Evolutionary conservation across 805 yeast species (phyloP).

Genomic region (Candida vartiovaarae): DNA sequence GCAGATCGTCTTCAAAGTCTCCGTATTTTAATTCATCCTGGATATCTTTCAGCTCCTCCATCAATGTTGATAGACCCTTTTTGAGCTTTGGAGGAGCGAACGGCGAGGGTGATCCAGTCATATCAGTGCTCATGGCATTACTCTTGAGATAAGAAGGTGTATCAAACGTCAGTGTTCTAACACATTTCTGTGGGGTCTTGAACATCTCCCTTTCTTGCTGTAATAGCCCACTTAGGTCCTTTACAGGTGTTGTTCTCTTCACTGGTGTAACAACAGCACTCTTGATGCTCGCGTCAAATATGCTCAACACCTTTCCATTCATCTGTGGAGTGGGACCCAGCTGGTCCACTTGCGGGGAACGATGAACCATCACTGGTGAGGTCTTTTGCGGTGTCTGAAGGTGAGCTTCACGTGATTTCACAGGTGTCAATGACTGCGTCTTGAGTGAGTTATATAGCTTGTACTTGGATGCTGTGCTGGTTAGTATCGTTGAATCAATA

Average conservation of each 20-base stretch:
- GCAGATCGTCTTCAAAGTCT: conserved; percentile 15
- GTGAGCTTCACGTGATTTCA: conserved; percentile 4
- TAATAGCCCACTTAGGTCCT: background rate
- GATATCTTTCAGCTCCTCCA: conserved; percentile 37
- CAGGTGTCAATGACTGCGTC: conserved; percentile 10
- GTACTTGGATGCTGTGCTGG: conserved; percentile 17
- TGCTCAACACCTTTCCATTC: conserved; percentile 65
- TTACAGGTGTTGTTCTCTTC: background rate
- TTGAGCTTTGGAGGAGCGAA: conserved; percentile 21
- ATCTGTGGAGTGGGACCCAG: conserved; percentile 88
- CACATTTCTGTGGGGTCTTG: conserved; percentile 16
- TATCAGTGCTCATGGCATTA: background rate
- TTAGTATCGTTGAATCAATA: background rate
- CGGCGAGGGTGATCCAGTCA: conserved; percentile 24
- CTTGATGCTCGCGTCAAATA: conserved; percentile 43
- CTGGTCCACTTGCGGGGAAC: conserved; percentile 25
- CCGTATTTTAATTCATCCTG: conserved; percentile 22
- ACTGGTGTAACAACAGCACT: conserved; percentile 15
- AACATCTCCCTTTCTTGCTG: background rate
- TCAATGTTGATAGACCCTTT: conserved; percentile 37
- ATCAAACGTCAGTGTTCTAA: conserved; percentile 6
- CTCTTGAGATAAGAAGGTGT: conserved; percentile 40
- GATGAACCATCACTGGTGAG: conserved; percentile 10
- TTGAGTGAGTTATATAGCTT: conserved; percentile 10
- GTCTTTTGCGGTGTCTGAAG: conserved; percentile 19